Evolutionary conservation across 2,329 filamentous ascomycete species (phyloP).

Genomic region (Dothiorella sarmentorum): DNA sequence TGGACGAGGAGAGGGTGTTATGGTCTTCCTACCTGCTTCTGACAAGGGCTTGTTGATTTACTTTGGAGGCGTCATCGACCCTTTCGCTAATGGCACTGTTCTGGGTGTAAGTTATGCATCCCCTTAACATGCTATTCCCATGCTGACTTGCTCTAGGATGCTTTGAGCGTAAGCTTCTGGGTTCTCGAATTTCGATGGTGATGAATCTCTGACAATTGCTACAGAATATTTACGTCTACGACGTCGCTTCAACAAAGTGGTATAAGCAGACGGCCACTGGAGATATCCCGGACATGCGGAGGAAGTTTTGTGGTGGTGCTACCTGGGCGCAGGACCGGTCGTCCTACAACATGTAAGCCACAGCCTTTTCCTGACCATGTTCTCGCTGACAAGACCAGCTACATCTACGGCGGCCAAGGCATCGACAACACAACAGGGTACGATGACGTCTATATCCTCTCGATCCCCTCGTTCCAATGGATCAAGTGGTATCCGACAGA

Average conservation of each 20-base stretch:
- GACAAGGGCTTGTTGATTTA: constrained; percentile 60
- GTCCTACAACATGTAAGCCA: constrained; percentile 61
- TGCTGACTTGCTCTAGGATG: constrained; percentile 16
- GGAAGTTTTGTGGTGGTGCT: constrained; percentile 60
- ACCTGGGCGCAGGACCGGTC: constrained; percentile 58
- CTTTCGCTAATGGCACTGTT: constrained; percentile 47
- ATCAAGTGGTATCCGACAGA: constrained; percentile 52
- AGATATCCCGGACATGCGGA: constrained; percentile 49
- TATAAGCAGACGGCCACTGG: constrained; percentile 58
- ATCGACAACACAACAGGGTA: constrained; percentile 51
- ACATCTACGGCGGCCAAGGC: constrained; percentile 58
- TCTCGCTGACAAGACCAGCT: constrained; percentile 39
- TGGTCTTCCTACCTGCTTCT: constrained; percentile 59
- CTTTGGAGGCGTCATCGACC: constrained; percentile 57
- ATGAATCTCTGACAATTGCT: neutral
- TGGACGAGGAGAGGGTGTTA: constrained; percentile 56
- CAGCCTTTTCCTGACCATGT: neutral
- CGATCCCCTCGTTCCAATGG: constrained; percentile 62
- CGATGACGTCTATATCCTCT: constrained; percentile 61
- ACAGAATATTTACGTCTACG: constrained; percentile 56
- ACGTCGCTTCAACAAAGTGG: constrained; percentile 59
- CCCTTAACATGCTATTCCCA: neutral
- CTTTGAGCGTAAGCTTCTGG: constrained; percentile 1
- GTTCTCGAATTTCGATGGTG: constrained; percentile 21
- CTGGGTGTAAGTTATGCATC: constrained; percentile 30